Evolutionary conservation across 1,284 basidiomycete species (phyloP).

Genomic region (Pseudozyma flocculosa): DNA sequence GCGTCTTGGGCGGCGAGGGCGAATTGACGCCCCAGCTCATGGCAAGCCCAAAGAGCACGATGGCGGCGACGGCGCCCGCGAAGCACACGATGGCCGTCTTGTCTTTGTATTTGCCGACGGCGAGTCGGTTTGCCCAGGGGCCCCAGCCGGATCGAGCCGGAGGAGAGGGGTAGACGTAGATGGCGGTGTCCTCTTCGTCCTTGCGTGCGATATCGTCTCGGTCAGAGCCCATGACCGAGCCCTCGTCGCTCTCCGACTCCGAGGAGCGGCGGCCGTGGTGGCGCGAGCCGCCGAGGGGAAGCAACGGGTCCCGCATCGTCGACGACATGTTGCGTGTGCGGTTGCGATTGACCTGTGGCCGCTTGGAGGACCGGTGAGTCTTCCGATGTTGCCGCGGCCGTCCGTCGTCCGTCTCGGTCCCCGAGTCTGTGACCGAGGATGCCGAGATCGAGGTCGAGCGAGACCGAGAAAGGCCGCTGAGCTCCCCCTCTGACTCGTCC

Average conservation of each 20-base stretch:
- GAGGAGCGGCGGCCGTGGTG: conserved; percentile 9
- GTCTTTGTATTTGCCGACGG: conserved; percentile 45
- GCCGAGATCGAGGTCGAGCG: conserved; percentile 25
- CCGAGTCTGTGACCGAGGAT: conserved; percentile 34
- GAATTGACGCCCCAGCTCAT: conserved; percentile 24
- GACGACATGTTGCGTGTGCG: conserved; percentile 32
- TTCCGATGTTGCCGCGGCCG: not conserved
- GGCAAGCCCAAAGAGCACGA: conserved; percentile 32
- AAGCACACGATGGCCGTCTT: conserved; percentile 42
- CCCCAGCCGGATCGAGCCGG: conserved; percentile 34
- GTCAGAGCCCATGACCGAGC: conserved; percentile 14
- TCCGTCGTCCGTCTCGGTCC: conserved; percentile 24
- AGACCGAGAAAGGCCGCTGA: conserved; percentile 28
- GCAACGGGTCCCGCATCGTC: conserved; percentile 30
- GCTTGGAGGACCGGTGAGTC: not conserved
- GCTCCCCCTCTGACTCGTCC: conserved; percentile 17
- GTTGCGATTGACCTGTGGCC: conserved; percentile 19
- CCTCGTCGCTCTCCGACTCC: conserved; percentile 3
- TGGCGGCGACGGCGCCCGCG: conserved; percentile 18
- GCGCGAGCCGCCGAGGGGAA: conserved; percentile 19
- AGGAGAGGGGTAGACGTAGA: conserved; percentile 30
- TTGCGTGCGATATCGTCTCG: conserved; percentile 5
- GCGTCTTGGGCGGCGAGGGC: conserved; percentile 30
- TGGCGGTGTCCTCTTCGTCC: conserved; percentile 12
- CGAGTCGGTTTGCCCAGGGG: conserved; percentile 38